These are phyloP conservation scores for Zoysia matrella DNA, from an alignment of 202 grass and related monocot species.

Conservation along the genomic window DNA sequence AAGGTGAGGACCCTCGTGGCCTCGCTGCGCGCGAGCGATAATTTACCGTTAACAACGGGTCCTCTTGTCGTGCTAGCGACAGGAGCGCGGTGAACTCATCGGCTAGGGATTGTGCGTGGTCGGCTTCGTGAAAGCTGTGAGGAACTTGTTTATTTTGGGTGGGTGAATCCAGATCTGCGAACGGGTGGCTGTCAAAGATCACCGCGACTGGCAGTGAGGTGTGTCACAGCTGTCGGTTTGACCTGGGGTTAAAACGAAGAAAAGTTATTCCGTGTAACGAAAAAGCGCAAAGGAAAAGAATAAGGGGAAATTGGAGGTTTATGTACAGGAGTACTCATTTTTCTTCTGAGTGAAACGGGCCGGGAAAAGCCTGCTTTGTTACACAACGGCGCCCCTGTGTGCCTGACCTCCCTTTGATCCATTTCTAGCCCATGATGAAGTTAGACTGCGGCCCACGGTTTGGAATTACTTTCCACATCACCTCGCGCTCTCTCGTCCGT, in stretches of 20 bases:
- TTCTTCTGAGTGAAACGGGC: too few relatives aligned
- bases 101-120: not conserved
- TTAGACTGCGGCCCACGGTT: too few relatives aligned
- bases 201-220: not conserved
- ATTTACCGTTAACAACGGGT: conserved; percentile 9
- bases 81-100: conserved; percentile 12
- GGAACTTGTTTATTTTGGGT: not conserved
- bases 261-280: not conserved
- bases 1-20: not conserved
- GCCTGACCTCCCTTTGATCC: too few relatives aligned
- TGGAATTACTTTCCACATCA: not conserved
- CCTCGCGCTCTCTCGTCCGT: not conserved
- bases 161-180: not conserved
- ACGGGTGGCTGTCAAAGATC: not conserved
- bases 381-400: too few relatives aligned
- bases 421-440: too few relatives aligned
- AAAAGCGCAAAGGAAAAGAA: too few relatives aligned
- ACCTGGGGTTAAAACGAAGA: not conserved
- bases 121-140: not conserved
- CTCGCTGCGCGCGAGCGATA: not conserved
- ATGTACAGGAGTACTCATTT: too few relatives aligned
- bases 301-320: too few relatives aligned
- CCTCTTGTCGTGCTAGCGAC: not conserved
- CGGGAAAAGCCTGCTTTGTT: too few relatives aligned
- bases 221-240: not conserved